These are phyloP conservation scores for Debaryomycetaceae sp. DNA, from an alignment of 1,139 yeast genomes.

Conservation along the genomic window DNA sequence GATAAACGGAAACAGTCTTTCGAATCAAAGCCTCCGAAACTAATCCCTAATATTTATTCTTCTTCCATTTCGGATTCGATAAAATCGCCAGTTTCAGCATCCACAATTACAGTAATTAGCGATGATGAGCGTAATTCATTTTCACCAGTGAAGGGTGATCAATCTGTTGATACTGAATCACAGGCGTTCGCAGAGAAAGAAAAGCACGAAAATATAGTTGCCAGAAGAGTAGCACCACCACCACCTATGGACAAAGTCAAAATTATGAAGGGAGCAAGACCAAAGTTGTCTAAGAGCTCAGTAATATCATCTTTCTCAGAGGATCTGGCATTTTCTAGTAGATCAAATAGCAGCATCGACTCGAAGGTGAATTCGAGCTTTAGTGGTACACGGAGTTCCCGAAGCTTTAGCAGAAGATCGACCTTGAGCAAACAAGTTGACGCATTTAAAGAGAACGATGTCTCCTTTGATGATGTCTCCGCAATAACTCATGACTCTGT, in stretches of 20 bases:
- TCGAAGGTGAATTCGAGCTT: background rate
- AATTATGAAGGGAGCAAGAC: constrained; percentile 2
- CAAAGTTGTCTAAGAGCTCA: constrained; percentile 3
- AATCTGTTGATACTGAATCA: constrained; percentile 4
- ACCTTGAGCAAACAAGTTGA: constrained; percentile 28
- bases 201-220: constrained; percentile 39
- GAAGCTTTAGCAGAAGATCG: constrained; percentile 11
- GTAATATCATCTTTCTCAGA: constrained; percentile 12
- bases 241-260: constrained; percentile 39
- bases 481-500: background rate
- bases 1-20: constrained; percentile 75
- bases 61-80: constrained; percentile 35
- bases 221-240: constrained; percentile 74
- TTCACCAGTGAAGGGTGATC: background rate
- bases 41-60: constrained; percentile 42
- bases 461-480: constrained; percentile 65
- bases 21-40: constrained; percentile 42
- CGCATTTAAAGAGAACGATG: constrained; percentile 62
- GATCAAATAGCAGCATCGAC: constrained; percentile 15
- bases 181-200: constrained; percentile 11
- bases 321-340: constrained; percentile 13
- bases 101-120: constrained; percentile 30
- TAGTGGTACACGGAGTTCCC: background rate
- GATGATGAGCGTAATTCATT: constrained; percentile 17
- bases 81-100: constrained; percentile 38